Evolutionary conservation across 2,329 filamentous ascomycete genomes (phyloP).

Genomic region (Beauveria varroae): DNA sequence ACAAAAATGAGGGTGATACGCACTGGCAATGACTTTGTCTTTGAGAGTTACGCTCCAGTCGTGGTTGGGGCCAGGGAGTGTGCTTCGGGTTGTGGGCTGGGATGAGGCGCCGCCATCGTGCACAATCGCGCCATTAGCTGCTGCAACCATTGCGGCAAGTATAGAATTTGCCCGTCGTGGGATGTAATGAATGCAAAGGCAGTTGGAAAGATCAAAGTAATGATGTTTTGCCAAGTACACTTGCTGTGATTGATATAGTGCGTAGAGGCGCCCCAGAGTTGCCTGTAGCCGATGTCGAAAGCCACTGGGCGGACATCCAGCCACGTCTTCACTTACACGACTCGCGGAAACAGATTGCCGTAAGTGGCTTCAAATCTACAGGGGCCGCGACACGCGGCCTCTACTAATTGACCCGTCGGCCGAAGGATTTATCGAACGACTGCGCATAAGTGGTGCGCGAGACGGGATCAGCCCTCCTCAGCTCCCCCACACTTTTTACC

Average conservation of each 20-base stretch:
- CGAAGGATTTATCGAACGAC: neutral
- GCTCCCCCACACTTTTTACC: neutral
- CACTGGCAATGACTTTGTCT: slow-evolving; percentile 32
- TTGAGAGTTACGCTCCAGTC: slow-evolving; percentile 28
- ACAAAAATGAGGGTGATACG: slow-evolving; percentile 12
- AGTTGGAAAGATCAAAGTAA: neutral
- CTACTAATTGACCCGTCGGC: no score
- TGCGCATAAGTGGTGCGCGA: neutral
- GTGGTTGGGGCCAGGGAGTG: slow-evolving; percentile 25
- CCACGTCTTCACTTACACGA: neutral
- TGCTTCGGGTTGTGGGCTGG: slow-evolving; percentile 19
- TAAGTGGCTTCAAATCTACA: neutral
- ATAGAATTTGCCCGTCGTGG: no score
- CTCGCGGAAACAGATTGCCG: neutral
- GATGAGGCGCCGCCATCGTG: neutral
- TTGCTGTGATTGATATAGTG: neutral
- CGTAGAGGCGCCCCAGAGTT: neutral
- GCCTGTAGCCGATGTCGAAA: neutral
- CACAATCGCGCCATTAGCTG: neutral
- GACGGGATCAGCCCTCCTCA: neutral
- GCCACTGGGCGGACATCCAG: neutral
- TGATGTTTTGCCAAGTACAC: neutral
- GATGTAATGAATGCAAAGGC: neutral
- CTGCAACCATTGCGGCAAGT: neutral
- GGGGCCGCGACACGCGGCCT: neutral